These are phyloP conservation scores for Misopates orontium DNA, from an alignment of 257 asterid species.

Conservation along the genomic window DNA sequence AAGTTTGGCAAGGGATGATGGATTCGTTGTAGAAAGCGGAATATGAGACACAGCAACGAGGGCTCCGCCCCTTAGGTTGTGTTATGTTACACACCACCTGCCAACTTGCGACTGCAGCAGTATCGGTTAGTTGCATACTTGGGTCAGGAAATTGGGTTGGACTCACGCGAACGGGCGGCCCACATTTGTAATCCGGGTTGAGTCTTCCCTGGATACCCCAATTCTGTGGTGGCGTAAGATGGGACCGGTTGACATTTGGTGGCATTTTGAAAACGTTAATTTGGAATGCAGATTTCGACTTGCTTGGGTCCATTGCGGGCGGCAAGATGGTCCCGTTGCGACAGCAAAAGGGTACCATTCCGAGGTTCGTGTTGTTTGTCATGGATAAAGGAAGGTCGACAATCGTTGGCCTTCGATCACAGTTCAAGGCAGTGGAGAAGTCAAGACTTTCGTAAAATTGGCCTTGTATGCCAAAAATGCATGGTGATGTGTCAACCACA, in stretches of 20 bases:
- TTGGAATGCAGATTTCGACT: conserved; percentile 75
- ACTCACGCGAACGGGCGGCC: conserved; percentile 80
- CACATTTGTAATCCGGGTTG: conserved; percentile 85
- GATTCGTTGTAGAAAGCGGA: conserved; percentile 93
- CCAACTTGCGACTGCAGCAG: conserved; percentile 82
- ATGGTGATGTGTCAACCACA: conserved; percentile 58
- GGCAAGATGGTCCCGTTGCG: conserved; percentile 91
- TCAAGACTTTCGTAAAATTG: conserved; percentile 57
- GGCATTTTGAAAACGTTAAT: conserved; percentile 92
- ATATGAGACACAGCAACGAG: conserved; percentile 88
- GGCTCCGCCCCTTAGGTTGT: conserved; percentile 55
- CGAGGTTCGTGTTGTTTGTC: conserved; percentile 66
- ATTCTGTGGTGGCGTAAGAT: conserved; percentile 72
- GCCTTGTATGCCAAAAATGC: conserved; percentile 76
- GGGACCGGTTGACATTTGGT: conserved; percentile 77
- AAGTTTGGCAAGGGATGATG: conserved; percentile 78
- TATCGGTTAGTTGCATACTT: conserved; percentile 39
- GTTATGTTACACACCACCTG: conserved; percentile 93
- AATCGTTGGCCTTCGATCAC: conserved; percentile 75
- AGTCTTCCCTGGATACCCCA: conserved; percentile 70
- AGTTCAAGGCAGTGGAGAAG: conserved; percentile 71
- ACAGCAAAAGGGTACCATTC: conserved; percentile 85
- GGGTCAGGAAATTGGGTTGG: conserved; percentile 81
- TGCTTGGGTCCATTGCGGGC: conserved; percentile 86
- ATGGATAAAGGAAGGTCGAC: conserved; percentile 72